phyloP scores from a whole-genome alignment of 352 stramenopile genomes.

The Phytophthora hibernalis region DNA sequence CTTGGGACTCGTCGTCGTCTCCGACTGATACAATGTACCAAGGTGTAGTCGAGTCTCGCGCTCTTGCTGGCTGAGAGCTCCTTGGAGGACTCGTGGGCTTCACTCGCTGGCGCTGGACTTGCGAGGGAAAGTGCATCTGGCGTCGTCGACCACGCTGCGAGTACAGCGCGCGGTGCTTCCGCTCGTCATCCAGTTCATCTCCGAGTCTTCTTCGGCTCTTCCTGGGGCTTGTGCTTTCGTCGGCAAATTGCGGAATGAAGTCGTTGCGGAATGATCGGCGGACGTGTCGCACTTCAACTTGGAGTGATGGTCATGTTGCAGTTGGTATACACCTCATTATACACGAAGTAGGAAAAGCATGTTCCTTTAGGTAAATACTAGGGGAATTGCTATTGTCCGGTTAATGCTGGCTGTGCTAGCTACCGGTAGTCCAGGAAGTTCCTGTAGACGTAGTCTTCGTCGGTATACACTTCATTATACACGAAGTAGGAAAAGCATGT shows the following conservation, averaged over 20 bases:
- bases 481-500: neutral
- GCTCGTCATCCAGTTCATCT: conserved; percentile 82
- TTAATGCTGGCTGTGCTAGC: neutral
- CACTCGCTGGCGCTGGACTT: conserved; percentile 47
- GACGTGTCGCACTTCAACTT: conserved; percentile 35
- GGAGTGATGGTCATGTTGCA: conserved; percentile 39
- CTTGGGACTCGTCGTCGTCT: conserved; percentile 60
- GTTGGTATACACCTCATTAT: conserved; percentile 7
- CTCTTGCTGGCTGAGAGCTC: conserved; percentile 21
- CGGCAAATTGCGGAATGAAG: conserved; percentile 38
- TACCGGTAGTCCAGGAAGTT: conserved; percentile 30
- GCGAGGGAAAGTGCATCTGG: conserved; percentile 63
- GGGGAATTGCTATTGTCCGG: neutral
- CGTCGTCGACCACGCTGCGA: conserved; percentile 50
- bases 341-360: neutral
- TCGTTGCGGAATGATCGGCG: neutral
- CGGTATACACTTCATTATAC: conserved; percentile 12
- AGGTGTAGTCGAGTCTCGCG: conserved; percentile 31
- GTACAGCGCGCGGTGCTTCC: conserved; percentile 59
- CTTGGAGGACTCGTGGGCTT: conserved; percentile 17
- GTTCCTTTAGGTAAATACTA: neutral
- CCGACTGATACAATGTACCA: conserved; percentile 66
- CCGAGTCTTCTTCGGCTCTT: neutral
- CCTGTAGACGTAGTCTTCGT: conserved; percentile 20
- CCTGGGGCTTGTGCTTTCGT: conserved; percentile 7